These are phyloP conservation scores for Cordyceps cicadae DNA, from an alignment of 2,329 filamentous ascomycete genomes.

Conservation along the genomic window DNA sequence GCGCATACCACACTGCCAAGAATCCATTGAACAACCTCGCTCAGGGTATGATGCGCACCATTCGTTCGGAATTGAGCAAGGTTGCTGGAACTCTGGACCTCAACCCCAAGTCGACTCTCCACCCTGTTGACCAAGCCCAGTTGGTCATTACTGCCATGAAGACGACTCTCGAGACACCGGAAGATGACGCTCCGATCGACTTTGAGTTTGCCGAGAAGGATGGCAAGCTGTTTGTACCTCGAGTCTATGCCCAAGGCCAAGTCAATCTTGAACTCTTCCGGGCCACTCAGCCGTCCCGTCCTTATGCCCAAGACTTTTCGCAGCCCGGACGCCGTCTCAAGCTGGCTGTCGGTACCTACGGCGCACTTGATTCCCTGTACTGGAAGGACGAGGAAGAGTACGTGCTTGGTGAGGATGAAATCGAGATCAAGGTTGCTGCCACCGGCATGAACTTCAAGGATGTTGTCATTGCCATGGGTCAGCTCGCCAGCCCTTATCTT, in stretches of 20 bases:
- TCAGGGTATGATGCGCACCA: slow-evolving; percentile 35
- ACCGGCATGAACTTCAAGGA: slow-evolving; percentile 40
- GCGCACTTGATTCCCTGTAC: slow-evolving; percentile 31
- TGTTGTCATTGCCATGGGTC: slow-evolving; percentile 34
- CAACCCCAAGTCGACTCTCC: slow-evolving; percentile 27
- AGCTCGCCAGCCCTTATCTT: slow-evolving; percentile 24
- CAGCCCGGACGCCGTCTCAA: slow-evolving; percentile 26
- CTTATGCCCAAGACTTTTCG: slow-evolving; percentile 30
- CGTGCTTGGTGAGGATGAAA: slow-evolving; percentile 26
- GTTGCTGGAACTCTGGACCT: slow-evolving; percentile 38
- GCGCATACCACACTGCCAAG: slow-evolving; percentile 28
- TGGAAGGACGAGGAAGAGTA: slow-evolving; percentile 28
- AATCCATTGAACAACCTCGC: slow-evolving; percentile 36
- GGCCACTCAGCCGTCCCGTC: slow-evolving; percentile 18
- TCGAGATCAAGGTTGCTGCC: slow-evolving; percentile 36
- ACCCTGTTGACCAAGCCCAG: slow-evolving; percentile 21
- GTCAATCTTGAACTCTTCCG: slow-evolving; percentile 22
- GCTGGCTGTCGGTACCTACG: slow-evolving; percentile 30
- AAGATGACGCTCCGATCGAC: slow-evolving; percentile 18
- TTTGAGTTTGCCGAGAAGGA: slow-evolving; percentile 23
- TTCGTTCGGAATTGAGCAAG: slow-evolving; percentile 39
- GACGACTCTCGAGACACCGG: slow-evolving; percentile 15
- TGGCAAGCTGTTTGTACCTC: slow-evolving; percentile 22
- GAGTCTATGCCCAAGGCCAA: slow-evolving; percentile 19
- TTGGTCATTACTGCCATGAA: slow-evolving; percentile 24